These are phyloP conservation scores for Sambucus nigra DNA, from an alignment of 129 eudicot species.

Conservation along the genomic window DNA sequence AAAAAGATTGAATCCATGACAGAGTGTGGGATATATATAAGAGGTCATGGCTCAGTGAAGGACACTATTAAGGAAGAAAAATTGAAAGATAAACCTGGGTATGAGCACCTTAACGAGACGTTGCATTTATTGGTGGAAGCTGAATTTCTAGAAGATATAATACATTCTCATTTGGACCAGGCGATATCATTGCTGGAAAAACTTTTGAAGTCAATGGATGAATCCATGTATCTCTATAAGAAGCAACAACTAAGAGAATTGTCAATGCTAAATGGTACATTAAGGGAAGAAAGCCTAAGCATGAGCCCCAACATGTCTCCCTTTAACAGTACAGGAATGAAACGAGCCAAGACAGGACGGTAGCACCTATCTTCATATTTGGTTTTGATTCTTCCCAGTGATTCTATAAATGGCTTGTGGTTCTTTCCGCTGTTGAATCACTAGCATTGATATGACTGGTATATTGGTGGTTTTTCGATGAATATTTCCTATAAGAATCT, in stretches of 20 bases:
- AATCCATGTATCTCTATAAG: slow-evolving; percentile 72
- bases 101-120: slow-evolving; percentile 82
- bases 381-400: no score
- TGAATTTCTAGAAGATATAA: slow-evolving; percentile 74
- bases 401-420: no score
- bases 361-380: slow-evolving; percentile 11
- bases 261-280: slow-evolving; percentile 75
- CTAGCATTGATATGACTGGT: slow-evolving; percentile 14
- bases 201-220: slow-evolving; percentile 83
- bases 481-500: slow-evolving; percentile 7
- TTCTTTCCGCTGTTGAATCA: slow-evolving; percentile 23
- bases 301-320: slow-evolving; percentile 87
- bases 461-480: slow-evolving; percentile 15
- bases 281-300: slow-evolving; percentile 86
- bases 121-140: slow-evolving; percentile 78
- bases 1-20: slow-evolving; percentile 85
- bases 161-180: slow-evolving; percentile 65
- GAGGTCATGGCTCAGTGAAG: slow-evolving; percentile 86
- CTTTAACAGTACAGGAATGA: slow-evolving; percentile 62
- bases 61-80: slow-evolving; percentile 78
- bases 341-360: slow-evolving; percentile 87
- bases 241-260: slow-evolving; percentile 83
- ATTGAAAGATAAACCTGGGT: slow-evolving; percentile 82
- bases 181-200: slow-evolving; percentile 59
- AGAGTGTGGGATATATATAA: slow-evolving; percentile 75